Evolutionary conservation across 352 stramenopile genomes (phyloP).

Genomic region (Phytopythium vexans): DNA sequence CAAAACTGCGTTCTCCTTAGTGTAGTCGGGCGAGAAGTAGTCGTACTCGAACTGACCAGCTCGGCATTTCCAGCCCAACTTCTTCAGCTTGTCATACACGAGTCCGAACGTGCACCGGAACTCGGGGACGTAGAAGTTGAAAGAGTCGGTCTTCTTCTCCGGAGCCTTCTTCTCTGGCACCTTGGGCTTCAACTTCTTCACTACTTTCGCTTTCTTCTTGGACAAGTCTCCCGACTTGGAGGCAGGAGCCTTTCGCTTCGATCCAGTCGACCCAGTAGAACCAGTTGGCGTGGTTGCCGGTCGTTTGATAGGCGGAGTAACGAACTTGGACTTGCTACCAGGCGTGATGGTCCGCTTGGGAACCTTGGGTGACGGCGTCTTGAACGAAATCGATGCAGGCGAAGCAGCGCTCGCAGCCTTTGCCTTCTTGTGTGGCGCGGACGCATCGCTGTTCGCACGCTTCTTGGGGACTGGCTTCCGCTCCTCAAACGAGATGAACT

Average conservation of each 20-base stretch:
- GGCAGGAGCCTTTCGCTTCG: conserved; percentile 27
- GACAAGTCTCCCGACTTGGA: conserved; percentile 16
- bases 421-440: background rate
- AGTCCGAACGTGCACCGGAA: conserved; percentile 71
- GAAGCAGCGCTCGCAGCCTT: too few species aligned
- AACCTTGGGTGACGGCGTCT: conserved; percentile 40
- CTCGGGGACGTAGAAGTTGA: conserved; percentile 48
- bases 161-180: conserved; percentile 5
- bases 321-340: conserved; percentile 13
- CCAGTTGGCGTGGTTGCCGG: conserved; percentile 3
- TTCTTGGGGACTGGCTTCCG: conserved; percentile 9
- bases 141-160: conserved; percentile 21
- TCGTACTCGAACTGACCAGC: conserved; percentile 72
- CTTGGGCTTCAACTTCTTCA: conserved; percentile 19
- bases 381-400: conserved; percentile 15
- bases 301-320: conserved; percentile 23
- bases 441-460: background rate
- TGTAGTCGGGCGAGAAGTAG: conserved; percentile 75
- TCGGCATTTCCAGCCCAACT: conserved; percentile 55
- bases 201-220: conserved; percentile 27
- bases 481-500: conserved; percentile 53
- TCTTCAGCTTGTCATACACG: conserved; percentile 58
- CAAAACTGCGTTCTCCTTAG: conserved; percentile 39
- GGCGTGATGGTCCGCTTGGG: conserved; percentile 17
- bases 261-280: conserved; percentile 4